Conservation (phyloP, 768 basidiomycete species). For the Amanita jacksonii region DNA sequence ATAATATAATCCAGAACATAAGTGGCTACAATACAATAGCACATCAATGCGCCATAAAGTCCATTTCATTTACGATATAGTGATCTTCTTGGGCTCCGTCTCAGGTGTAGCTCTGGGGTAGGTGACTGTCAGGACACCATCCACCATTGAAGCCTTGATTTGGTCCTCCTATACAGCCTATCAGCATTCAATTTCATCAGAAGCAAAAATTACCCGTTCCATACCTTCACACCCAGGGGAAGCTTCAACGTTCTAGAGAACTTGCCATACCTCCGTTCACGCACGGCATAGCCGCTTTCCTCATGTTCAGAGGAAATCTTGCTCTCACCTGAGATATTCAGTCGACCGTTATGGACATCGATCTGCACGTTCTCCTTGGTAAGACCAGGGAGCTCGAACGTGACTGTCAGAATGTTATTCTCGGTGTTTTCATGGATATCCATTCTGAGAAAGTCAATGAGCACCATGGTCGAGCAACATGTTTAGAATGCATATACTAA, state of each 20-base stretch:
- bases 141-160: conserved; percentile 36
- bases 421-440: conserved; percentile 45
- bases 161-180: conserved; percentile 17
- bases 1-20: too few species aligned
- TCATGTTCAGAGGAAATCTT: conserved; percentile 26
- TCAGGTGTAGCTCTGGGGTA: conserved; percentile 42
- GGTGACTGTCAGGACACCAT: conserved; percentile 41
- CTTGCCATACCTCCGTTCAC: conserved; percentile 42
- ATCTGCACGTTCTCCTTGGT: conserved; percentile 44
- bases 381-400: conserved; percentile 55
- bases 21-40: too few species aligned
- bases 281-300: conserved; percentile 32
- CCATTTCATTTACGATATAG: conserved; percentile 10
- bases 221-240: conserved; percentile 44
- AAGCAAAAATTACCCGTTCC: conserved; percentile 7
- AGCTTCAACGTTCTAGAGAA: conserved; percentile 41
- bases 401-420: conserved; percentile 43
- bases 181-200: not conserved
- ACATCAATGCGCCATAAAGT: too few species aligned
- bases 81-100: conserved; percentile 24
- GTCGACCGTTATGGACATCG: conserved; percentile 40
- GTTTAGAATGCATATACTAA: too few species aligned
- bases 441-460: conserved; percentile 30
- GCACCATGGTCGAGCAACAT: too few species aligned
- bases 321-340: conserved; percentile 30